phyloP scores from a whole-genome alignment of 768 basidiomycete species.

The Mycena epipterygia region DNA sequence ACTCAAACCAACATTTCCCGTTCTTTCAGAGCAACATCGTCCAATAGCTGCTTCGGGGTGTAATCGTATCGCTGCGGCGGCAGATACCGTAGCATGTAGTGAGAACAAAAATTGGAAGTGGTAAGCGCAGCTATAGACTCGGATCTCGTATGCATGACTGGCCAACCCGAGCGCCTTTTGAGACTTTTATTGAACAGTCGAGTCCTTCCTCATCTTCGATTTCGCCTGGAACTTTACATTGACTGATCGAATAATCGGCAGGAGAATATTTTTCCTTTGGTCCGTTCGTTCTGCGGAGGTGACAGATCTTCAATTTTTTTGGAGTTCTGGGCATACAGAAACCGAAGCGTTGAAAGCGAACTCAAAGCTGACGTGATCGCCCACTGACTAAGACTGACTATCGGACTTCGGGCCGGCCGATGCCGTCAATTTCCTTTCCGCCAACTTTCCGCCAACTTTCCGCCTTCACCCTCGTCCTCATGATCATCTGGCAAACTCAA shows the following conservation, averaged over 20 bases:
- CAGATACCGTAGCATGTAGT: neutral
- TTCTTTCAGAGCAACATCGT: constrained; percentile 8
- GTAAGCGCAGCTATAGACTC: constrained; percentile 22
- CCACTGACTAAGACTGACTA: no score
- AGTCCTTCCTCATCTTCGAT: constrained; percentile 5
- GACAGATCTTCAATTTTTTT: no score
- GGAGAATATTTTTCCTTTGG: neutral
- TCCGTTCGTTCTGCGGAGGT: neutral
- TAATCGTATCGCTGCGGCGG: constrained; percentile 26
- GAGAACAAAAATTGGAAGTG: neutral
- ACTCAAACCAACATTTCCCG: constrained; percentile 24
- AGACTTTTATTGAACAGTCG: constrained; percentile 22
- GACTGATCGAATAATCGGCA: neutral
- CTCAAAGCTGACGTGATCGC: no score
- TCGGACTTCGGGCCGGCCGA: no score
- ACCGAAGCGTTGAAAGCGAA: no score
- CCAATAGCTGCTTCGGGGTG: constrained; percentile 9
- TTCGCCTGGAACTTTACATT: constrained; percentile 27
- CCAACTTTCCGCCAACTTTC: no score
- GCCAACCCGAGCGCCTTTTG: neutral
- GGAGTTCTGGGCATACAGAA: no score
- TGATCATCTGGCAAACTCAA: no score
- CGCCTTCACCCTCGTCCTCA: no score
- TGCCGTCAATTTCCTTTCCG: no score
- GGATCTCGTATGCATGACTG: constrained; percentile 26